phyloP scores from a whole-genome alignment of 345 rosid genomes.

The Carallia brachiata region DNA sequence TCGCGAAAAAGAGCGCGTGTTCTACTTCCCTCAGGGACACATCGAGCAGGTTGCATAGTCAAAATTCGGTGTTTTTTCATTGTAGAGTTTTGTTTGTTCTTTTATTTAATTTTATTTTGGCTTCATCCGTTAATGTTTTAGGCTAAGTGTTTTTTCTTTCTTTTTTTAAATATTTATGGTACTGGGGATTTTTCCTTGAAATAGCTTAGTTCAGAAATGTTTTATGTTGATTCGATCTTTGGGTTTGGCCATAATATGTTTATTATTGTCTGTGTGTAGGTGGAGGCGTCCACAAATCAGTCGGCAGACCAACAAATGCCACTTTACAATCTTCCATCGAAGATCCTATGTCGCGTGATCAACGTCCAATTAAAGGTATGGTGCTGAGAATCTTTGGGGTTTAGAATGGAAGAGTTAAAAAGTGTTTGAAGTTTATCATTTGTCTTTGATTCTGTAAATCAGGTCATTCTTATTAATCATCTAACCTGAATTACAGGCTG shows the following conservation, averaged over 20 bases:
- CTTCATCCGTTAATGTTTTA: no score
- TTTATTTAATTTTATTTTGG: no score
- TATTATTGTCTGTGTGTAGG: conserved; percentile 17
- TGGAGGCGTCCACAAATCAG: conserved; percentile 56
- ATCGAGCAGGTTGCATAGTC: conserved; percentile 46
- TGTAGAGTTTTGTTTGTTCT: not conserved
- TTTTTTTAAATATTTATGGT: no score
- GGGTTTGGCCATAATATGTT: not conserved
- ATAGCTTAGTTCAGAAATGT: not conserved
- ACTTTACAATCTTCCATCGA: conserved; percentile 36
- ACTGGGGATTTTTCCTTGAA: no score
- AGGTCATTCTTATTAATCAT: not conserved
- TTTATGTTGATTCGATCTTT: not conserved
- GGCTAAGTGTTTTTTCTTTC: no score
- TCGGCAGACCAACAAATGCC: conserved; percentile 46
- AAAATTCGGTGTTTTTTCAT: not conserved
- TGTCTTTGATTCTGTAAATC: not conserved
- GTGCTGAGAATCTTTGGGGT: not conserved
- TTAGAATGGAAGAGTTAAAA: not conserved
- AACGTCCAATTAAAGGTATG: conserved; percentile 42
- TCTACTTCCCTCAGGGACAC: conserved; percentile 63
- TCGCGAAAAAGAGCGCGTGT: conserved; percentile 41
- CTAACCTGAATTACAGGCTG: conserved; percentile 36
- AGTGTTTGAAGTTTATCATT: not conserved
- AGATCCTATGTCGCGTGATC: conserved; percentile 48